Evolutionary conservation across 2,329 filamentous ascomycete species (phyloP), one percentile per base, ranked within the genome.

Genomic region (Curvularia eragrostidis): DNA sequence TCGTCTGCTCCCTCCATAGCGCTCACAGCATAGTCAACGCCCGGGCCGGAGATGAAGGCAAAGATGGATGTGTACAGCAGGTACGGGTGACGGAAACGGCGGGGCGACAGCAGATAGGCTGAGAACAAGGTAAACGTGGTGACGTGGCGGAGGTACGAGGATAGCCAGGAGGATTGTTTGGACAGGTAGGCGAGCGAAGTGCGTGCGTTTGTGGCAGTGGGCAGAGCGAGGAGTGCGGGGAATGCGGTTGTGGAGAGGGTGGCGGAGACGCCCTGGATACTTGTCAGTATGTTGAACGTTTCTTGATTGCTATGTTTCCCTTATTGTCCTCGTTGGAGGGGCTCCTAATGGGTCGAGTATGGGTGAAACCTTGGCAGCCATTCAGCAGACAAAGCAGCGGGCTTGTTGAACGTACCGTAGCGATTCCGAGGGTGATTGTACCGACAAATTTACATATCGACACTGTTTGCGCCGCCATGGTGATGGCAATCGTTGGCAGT

Each of bases 381-480:
- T 44, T 26, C n/a, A 10, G 9, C 26, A 30, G 28, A 9, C 30
- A 12, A 48, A 50, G 59, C 58, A 62, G 66, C 67, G 72, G 57
- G 24, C 54, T 30, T 18, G 46, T 9, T 46, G 6, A 59, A 82
- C 89, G 71, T 85, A 96, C 93, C 58, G 93, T 97, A 77, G 96
- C 80, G 56, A 97, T 84, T 63, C 94, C 94, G 56, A 97, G 84
- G 69, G 90, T 94, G 66, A 96, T 86, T 50, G 92, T 96, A 72
- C 94, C 94, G 67, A 97, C 90, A 77, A 97, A 97, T 81, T 98
- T 97, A 81, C 91, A 87, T 77, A 90, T 80, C 54, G 91, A 88
- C 72, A 97, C 83, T 72, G 87, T 87, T 69, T 85, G 86, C 68
- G 86, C 83, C 86, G 92, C 90, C 77, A 74, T 82, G 53, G 54